A percentile compares a stretch with the other conserved stretches of the same genome.
phyloP scores from a whole-genome alignment of 106 monocot genomes.

The Cymbidium sinense region DNA sequence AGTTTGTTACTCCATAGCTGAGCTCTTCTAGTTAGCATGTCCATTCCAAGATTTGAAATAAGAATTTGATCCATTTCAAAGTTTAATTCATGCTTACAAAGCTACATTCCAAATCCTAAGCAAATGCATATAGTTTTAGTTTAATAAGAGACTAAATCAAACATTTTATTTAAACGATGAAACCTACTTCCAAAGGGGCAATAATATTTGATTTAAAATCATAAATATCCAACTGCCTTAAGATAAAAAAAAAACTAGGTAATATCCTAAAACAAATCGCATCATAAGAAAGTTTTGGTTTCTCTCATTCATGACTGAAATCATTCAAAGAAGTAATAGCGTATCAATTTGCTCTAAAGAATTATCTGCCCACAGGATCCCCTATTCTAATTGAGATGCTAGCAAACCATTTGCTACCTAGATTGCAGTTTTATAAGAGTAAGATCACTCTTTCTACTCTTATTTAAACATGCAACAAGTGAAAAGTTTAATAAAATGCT shows the following conservation, averaged over 20 bases:
- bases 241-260: neutral
- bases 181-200: neutral
- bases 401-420: no score
- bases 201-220: neutral
- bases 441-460: neutral
- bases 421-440: neutral
- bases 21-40: no score
- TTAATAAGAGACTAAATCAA: neutral
- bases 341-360: neutral
- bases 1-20: no score
- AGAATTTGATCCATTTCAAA: no score
- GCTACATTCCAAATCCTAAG: no score
- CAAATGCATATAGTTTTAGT: no score
- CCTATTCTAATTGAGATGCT: neutral
- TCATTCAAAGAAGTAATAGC: neutral
- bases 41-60: no score
- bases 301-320: neutral
- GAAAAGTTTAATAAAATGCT: neutral
- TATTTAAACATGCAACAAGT: neutral
- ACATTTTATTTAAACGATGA: neutral
- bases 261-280: neutral
- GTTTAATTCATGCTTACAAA: no score
- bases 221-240: neutral
- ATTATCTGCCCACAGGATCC: neutral
- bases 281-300: neutral